Conservation (phyloP, 2,329 filamentous ascomycete species). For the Triangularia setosa region DNA sequence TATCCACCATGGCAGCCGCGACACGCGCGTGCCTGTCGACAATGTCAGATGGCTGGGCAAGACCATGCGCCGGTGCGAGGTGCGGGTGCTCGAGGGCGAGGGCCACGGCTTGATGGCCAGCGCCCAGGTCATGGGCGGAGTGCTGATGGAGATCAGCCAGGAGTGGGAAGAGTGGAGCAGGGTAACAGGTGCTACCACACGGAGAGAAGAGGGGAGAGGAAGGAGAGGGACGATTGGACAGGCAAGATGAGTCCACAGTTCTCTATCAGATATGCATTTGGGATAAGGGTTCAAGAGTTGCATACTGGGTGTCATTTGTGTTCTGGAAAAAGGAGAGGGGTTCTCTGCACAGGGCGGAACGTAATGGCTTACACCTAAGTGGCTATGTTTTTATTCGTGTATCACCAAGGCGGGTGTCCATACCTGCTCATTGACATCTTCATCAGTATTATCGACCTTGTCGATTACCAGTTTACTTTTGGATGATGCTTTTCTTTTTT, state of each 20-base stretch:
- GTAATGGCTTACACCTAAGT: neutral
- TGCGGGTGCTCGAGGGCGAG: slow-evolving; percentile 84
- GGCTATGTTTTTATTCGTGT: neutral
- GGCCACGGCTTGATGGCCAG: slow-evolving; percentile 96
- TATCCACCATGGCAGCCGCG: slow-evolving; percentile 88
- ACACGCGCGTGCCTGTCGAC: slow-evolving; percentile 87
- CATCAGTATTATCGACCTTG: neutral
- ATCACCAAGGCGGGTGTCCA: neutral
- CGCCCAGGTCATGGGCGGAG: slow-evolving; percentile 84
- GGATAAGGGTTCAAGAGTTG: neutral
- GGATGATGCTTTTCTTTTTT: neutral
- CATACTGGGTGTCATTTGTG: neutral
- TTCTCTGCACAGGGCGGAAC: neutral
- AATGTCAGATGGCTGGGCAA: slow-evolving; percentile 94
- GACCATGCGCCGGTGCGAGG: slow-evolving; percentile 89
- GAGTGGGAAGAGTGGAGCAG: slow-evolving; percentile 90
- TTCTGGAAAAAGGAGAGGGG: neutral
- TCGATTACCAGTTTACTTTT: neutral
- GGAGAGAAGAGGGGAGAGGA: slow-evolving; percentile 25
- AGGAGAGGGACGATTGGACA: slow-evolving; percentile 29
- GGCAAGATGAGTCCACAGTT: slow-evolving; percentile 20
- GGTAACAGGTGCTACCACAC: slow-evolving; percentile 41
- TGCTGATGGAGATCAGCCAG: slow-evolving; percentile 89
- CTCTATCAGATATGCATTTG: neutral
- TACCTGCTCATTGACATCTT: neutral